phyloP scores from a whole-genome alignment of 163 green algal genomes.

The Chlamydomonas reinhardtii region DNA sequence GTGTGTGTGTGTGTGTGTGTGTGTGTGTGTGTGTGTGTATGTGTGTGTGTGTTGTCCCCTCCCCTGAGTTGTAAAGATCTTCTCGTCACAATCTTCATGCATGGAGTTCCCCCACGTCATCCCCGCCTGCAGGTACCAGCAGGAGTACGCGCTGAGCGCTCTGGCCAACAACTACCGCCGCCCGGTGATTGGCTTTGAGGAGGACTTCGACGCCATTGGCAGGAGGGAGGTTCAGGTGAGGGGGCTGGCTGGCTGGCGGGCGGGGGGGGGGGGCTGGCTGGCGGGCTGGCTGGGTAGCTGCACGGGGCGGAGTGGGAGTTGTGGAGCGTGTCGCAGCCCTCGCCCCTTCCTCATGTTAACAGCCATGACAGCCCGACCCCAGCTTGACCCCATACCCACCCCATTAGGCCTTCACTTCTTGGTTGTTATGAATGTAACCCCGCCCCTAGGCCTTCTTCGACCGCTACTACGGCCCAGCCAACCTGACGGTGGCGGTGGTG shows the following conservation, averaged over 20 bases:
- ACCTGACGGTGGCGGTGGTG: conserved; percentile 76
- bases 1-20: too few species aligned
- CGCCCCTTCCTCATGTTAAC: too few species aligned
- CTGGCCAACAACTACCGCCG: conserved; percentile 80
- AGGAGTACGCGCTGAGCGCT: conserved; percentile 62
- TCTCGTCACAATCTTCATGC: too few species aligned
- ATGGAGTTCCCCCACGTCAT: background rate
- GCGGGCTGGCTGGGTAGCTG: background rate
- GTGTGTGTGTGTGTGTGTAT: background rate
- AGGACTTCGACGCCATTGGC: conserved; percentile 75
- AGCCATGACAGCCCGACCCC: too few species aligned
- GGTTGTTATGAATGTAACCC: too few species aligned
- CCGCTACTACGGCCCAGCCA: conserved; percentile 73
- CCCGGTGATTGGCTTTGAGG: conserved; percentile 73
- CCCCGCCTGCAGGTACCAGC: conserved; percentile 47
- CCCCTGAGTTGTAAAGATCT: too few species aligned
- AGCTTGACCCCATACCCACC: too few species aligned
- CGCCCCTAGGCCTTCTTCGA: conserved; percentile 41
- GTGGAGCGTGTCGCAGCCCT: too few species aligned
- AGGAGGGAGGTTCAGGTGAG: conserved; percentile 68
- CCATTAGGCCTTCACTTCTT: too few species aligned
- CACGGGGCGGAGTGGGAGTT: too few species aligned
- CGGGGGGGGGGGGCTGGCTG: background rate
- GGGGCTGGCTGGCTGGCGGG: background rate
- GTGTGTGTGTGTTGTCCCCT: background rate